Percentiles rank a stretch among this genome's conserved stretches.
Evolutionary conservation across 164 flowering plant species (phyloP).

Genomic region (Aristolochia contorta): DNA sequence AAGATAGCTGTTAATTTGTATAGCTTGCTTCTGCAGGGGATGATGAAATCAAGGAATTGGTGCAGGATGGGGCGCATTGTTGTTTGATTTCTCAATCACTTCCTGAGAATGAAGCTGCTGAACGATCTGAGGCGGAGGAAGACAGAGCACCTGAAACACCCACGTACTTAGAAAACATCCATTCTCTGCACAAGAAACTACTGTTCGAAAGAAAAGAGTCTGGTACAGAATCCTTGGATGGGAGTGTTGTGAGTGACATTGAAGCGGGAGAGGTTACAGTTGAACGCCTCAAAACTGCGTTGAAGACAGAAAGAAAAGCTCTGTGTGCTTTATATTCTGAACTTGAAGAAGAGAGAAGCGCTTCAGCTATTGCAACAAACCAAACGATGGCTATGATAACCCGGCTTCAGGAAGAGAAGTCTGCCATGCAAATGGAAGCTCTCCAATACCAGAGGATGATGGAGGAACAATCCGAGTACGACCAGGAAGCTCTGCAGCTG

Average conservation of each 20-base stretch:
- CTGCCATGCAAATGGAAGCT: slow-evolving; percentile 90
- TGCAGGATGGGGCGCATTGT: slow-evolving; percentile 12
- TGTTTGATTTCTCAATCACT: neutral
- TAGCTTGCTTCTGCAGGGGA: slow-evolving; percentile 9
- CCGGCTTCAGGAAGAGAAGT: slow-evolving; percentile 91
- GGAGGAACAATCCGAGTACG: slow-evolving; percentile 94
- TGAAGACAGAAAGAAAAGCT: slow-evolving; percentile 51
- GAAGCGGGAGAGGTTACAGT: slow-evolving; percentile 39
- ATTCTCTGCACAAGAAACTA: slow-evolving; percentile 34
- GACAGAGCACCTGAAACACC: slow-evolving; percentile 59
- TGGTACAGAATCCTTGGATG: slow-evolving; percentile 52
- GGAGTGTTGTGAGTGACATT: slow-evolving; percentile 48
- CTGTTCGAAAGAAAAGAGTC: slow-evolving; percentile 36
- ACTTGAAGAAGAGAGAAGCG: slow-evolving; percentile 87
- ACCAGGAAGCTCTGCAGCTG: slow-evolving; percentile 77
- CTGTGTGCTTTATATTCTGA: slow-evolving; percentile 55
- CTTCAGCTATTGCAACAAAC: slow-evolving; percentile 73
- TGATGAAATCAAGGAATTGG: slow-evolving; percentile 19
- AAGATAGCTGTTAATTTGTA: neutral
- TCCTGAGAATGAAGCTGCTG: slow-evolving; percentile 9
- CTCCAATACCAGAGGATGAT: slow-evolving; percentile 91
- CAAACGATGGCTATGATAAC: slow-evolving; percentile 98
- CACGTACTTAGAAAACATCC: slow-evolving; percentile 25
- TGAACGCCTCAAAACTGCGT: slow-evolving; percentile 47
- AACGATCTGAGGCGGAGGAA: slow-evolving; percentile 35